Evolutionary conservation across 495 filamentous ascomycete genomes (phyloP).

Genomic region (Thermochaetoides thermophila): DNA sequence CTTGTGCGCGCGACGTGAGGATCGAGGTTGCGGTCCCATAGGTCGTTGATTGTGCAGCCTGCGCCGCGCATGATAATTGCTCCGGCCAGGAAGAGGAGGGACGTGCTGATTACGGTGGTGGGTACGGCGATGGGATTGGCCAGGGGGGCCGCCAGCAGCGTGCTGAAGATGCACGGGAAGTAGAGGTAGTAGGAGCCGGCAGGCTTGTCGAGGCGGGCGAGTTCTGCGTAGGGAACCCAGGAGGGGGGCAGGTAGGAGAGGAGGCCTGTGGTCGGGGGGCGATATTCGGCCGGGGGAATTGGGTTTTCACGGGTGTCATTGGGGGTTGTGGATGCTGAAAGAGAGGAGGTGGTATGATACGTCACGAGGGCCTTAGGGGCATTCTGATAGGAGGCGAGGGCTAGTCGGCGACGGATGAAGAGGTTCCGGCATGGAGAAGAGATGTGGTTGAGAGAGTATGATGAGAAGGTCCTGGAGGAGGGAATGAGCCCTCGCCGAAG

Average conservation of each 20-base stretch:
- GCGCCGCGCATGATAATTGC: slow-evolving; percentile 93
- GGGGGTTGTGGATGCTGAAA: slow-evolving; percentile 2
- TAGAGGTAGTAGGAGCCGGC: slow-evolving; percentile 90
- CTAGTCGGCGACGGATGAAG: slow-evolving; percentile 5
- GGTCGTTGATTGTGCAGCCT: slow-evolving; percentile 95
- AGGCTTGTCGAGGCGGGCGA: slow-evolving; percentile 86
- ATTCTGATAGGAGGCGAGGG: slow-evolving; percentile 12
- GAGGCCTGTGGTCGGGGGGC: slow-evolving; percentile 57
- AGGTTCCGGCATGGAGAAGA: slow-evolving; percentile 1
- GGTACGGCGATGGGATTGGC: slow-evolving; percentile 42
- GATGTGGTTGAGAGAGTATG: slow-evolving; percentile 1
- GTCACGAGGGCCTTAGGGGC: slow-evolving; percentile 12
- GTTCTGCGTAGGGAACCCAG: slow-evolving; percentile 85
- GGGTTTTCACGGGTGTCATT: too few relatives aligned
- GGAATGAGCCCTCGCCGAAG: too few relatives aligned
- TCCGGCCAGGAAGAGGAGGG: slow-evolving; percentile 68
- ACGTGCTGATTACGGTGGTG: slow-evolving; percentile 43
- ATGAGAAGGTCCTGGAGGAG: too few relatives aligned
- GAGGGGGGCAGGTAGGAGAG: slow-evolving; percentile 59
- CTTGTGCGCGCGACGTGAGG: slow-evolving; percentile 77
- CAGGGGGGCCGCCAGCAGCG: slow-evolving; percentile 52
- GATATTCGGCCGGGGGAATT: slow-evolving; percentile 33
- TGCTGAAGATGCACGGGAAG: slow-evolving; percentile 89
- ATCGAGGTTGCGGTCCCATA: slow-evolving; percentile 92
- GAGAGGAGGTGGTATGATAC: slow-evolving; percentile 1